Evolutionary conservation across 2,329 filamentous ascomycete species (phyloP).

Genomic region (Colletotrichum tanaceti): DNA sequence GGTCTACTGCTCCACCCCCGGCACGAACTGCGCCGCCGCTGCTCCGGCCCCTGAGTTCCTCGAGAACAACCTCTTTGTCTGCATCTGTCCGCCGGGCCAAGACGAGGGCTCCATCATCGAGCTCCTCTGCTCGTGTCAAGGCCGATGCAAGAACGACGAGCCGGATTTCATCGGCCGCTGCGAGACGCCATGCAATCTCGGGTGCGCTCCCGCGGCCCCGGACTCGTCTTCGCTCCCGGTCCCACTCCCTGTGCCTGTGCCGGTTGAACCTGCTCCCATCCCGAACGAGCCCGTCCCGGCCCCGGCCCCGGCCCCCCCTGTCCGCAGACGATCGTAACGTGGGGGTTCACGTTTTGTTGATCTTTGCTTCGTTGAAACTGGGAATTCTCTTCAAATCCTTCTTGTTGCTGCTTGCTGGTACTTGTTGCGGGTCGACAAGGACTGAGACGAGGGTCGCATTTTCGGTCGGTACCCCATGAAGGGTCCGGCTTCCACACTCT

Average conservation of each 20-base stretch:
- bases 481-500: constrained; percentile 27
- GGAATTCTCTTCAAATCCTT: not conserved
- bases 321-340: not conserved
- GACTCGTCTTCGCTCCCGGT: not conserved
- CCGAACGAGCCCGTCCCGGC: constrained; percentile 15
- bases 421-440: constrained; percentile 12
- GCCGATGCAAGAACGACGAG: constrained; percentile 53
- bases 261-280: constrained; percentile 9
- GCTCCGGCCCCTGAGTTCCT: constrained; percentile 46
- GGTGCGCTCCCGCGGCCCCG: constrained; percentile 44
- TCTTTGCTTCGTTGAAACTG: not conserved
- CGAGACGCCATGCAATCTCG: constrained; percentile 52
- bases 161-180: constrained; percentile 56
- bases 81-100: constrained; percentile 51
- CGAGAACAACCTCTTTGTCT: constrained; percentile 52
- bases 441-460: constrained; percentile 1
- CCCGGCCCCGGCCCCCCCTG: constrained; percentile 7
- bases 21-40: constrained; percentile 49
- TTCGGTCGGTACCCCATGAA: constrained; percentile 25
- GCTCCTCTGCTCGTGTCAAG: constrained; percentile 53
- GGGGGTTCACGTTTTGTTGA: no score
- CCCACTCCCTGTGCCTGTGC: not conserved
- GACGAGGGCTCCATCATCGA: constrained; percentile 50
- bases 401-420: not conserved
- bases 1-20: constrained; percentile 53